Evolutionary conservation across 2,329 filamentous ascomycete genomes (phyloP).

Genomic region (Periglandula ipomoeae): DNA sequence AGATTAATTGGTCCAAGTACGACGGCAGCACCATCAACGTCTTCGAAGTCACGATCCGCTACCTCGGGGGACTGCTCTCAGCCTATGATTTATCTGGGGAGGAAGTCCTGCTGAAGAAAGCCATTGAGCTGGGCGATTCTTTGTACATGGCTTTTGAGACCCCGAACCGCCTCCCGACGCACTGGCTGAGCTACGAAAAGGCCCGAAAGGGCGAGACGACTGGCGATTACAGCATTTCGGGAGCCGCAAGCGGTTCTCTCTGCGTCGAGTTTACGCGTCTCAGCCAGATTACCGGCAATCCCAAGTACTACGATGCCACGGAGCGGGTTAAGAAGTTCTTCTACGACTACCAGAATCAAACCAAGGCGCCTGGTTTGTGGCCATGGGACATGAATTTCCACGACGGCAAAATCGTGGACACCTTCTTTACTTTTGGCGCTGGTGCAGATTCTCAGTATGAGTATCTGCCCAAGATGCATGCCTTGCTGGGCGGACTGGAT

Average conservation of each 20-base stretch:
- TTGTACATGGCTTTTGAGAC: constrained; percentile 46
- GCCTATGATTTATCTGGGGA: constrained; percentile 44
- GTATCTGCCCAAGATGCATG: constrained; percentile 50
- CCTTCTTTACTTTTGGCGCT: constrained; percentile 34
- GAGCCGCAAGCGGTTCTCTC: constrained; percentile 51
- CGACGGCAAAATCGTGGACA: constrained; percentile 35
- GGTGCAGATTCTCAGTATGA: constrained; percentile 46
- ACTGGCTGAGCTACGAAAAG: constrained; percentile 34
- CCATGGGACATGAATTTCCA: constrained; percentile 54
- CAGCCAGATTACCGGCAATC: constrained; percentile 61
- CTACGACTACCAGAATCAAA: constrained; percentile 54
- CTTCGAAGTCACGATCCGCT: constrained; percentile 55
- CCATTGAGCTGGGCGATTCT: constrained; percentile 43
- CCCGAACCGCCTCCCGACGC: constrained; percentile 41
- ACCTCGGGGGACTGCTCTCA: constrained; percentile 41
- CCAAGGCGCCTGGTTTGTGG: constrained; percentile 64
- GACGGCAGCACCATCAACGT: constrained; percentile 36
- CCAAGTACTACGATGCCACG: constrained; percentile 68
- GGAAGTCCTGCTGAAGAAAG: constrained; percentile 37
- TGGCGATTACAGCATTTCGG: constrained; percentile 27
- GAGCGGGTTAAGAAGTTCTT: constrained; percentile 64
- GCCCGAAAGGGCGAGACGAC: constrained; percentile 29
- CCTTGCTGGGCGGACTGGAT: constrained; percentile 56
- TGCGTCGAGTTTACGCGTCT: constrained; percentile 68
- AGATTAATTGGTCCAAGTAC: constrained; percentile 46